Conservation (phyloP, 1,139 yeast genomes). For the Kodamaea sp. region DNA sequence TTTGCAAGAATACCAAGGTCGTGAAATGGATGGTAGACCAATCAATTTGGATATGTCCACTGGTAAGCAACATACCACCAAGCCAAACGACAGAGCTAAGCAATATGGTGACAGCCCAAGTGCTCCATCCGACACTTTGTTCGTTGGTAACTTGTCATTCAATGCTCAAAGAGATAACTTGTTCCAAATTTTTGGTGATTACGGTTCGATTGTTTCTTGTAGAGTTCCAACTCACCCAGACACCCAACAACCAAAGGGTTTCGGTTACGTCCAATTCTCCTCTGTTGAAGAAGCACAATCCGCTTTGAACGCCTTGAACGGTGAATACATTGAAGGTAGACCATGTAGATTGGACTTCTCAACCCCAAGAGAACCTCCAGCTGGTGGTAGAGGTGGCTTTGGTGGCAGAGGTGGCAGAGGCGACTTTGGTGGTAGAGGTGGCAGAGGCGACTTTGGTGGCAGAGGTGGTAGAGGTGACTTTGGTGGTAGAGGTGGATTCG, state of each 20-base stretch:
- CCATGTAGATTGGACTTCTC: conserved; percentile 93
- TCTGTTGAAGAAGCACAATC: conserved; percentile 85
- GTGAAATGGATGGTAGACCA: conserved; percentile 95
- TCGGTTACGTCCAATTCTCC: conserved; percentile 92
- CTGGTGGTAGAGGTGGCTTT: conserved; percentile 18
- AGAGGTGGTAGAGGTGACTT: conserved; percentile 38
- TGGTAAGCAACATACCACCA: conserved; percentile 60
- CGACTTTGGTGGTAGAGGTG: conserved; percentile 35
- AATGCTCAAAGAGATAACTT: conserved; percentile 77
- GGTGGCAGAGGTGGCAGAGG: conserved; percentile 42
- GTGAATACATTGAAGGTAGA: conserved; percentile 87
- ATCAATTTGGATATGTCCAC: conserved; percentile 90
- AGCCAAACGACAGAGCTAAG: conserved; percentile 66
- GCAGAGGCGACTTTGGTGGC: conserved; percentile 21
- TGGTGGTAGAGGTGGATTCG: conserved; percentile 34
- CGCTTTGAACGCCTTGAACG: conserved; percentile 84
- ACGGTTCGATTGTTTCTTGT: conserved; percentile 81
- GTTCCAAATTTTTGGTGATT: conserved; percentile 65
- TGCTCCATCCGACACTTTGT: conserved; percentile 90
- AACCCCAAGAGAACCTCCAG: conserved; percentile 66
- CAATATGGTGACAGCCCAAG: conserved; percentile 88
- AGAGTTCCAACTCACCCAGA: conserved; percentile 98
- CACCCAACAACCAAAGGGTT: conserved; percentile 98
- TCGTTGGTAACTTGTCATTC: conserved; percentile 94
- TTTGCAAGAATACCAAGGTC: conserved; percentile 81